Conservation (phyloP, 2,329 filamentous ascomycete species). For the Pyrenochaeta sp. region DNA sequence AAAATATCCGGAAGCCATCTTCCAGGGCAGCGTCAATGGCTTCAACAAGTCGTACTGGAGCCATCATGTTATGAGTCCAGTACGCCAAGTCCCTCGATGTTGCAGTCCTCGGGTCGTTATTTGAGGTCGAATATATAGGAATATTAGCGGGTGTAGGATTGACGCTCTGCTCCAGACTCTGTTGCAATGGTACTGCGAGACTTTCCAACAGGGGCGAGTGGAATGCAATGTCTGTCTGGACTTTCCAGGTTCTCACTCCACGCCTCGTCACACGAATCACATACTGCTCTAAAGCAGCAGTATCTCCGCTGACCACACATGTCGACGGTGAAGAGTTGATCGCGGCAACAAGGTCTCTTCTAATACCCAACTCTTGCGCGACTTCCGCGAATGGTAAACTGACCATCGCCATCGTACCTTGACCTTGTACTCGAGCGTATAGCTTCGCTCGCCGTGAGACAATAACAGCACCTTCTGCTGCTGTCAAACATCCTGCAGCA, state of each 20-base stretch:
- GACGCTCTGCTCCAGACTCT: conserved; percentile 31
- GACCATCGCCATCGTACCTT: conserved; percentile 41
- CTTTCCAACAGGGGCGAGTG: conserved; percentile 47
- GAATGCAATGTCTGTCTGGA: conserved; percentile 54
- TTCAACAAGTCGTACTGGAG: conserved; percentile 44
- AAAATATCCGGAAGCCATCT: conserved; percentile 50
- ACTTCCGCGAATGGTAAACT: conserved; percentile 38
- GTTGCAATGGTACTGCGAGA: conserved; percentile 37
- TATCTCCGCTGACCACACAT: conserved; percentile 42
- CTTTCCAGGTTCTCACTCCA: conserved; percentile 10
- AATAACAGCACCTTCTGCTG: conserved; percentile 42
- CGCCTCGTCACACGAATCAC: neutral
- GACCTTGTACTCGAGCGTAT: conserved; percentile 38
- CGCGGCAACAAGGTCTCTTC: conserved; percentile 37
- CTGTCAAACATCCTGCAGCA: conserved; percentile 40
- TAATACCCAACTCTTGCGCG: conserved; percentile 23
- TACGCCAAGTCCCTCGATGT: conserved; percentile 41
- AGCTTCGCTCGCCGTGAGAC: conserved; percentile 12
- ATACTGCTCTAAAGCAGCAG: neutral
- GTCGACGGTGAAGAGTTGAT: conserved; percentile 48
- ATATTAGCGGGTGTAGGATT: conserved; percentile 19
- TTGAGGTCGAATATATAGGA: conserved; percentile 47
- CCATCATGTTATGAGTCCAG: conserved; percentile 52
- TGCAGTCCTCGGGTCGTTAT: conserved; percentile 26
- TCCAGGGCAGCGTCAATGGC: conserved; percentile 42